Percentiles rank a stretch among this genome's conserved stretches.
Conservation (phyloP, 2,329 filamentous ascomycete genomes). For the Podosphaera leucotricha region DNA sequence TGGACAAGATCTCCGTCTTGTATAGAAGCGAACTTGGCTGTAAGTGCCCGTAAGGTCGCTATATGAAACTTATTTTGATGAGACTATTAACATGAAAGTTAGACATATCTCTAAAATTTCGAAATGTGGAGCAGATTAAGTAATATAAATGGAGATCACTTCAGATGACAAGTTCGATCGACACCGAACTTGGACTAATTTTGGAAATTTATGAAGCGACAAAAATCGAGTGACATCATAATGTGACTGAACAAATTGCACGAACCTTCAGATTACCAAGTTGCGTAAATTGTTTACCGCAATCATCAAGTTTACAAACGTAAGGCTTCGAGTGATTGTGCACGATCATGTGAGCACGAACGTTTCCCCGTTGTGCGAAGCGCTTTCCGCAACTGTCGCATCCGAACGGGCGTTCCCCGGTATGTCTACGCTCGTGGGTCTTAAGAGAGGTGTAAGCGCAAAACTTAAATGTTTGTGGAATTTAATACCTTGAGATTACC, state of each 20-base stretch:
- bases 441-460: conserved; percentile 15
- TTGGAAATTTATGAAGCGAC: no score
- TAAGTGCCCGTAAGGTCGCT: conserved; percentile 45
- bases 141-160: no score
- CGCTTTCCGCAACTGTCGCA: conserved; percentile 60
- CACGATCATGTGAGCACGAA: conserved; percentile 61
- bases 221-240: not conserved
- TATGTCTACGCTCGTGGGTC: conserved; percentile 75
- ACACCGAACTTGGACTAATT: no score
- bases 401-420: conserved; percentile 61
- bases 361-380: conserved; percentile 71
- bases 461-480: not conserved
- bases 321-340: conserved; percentile 60
- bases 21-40: conserved; percentile 42
- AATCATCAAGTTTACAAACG: conserved; percentile 58
- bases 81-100: conserved; percentile 24
- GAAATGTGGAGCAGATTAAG: not conserved
- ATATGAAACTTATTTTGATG: conserved; percentile 91
- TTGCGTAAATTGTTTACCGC: conserved; percentile 72
- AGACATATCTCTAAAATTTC: no score
- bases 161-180: no score
- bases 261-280: conserved; percentile 72
- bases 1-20: conserved; percentile 38
- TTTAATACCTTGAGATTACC: conserved; percentile 63
- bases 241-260: not conserved